Percentiles rank a stretch among this genome's conserved stretches.
These are phyloP conservation scores for Microthlaspi erraticum DNA, from an alignment of 345 rosid species.

Conservation along the genomic window DNA sequence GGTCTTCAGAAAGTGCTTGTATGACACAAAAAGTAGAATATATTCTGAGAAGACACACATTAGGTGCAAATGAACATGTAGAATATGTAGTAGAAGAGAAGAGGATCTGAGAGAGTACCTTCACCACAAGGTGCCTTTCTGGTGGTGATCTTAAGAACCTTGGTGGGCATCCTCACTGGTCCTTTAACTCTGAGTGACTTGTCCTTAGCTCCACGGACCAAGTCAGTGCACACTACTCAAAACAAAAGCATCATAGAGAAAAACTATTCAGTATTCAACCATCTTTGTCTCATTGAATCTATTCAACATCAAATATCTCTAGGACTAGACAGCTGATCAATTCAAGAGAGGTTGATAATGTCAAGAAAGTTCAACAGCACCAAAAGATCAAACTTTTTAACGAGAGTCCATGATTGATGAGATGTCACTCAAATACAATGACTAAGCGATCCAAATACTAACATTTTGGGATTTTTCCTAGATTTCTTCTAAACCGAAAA, in stretches of 20 bases:
- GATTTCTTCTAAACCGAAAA: no score
- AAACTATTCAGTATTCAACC: neutral
- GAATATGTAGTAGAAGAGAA: neutral
- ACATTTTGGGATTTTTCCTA: no score
- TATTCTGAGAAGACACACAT: no score
- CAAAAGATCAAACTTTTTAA: neutral
- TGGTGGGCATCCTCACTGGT: conserved; percentile 70
- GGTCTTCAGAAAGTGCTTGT: neutral
- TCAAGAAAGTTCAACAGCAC: no score
- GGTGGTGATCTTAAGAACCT: conserved; percentile 63
- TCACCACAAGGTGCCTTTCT: conserved; percentile 72
- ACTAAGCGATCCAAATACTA: no score
- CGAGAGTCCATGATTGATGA: no score
- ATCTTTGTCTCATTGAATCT: neutral
- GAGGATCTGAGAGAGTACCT: conserved; percentile 44
- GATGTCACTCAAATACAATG: no score
- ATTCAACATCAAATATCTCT: neutral
- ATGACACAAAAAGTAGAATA: neutral
- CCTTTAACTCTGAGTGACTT: conserved; percentile 62
- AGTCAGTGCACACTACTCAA: conserved; percentile 57
- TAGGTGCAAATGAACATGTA: no score
- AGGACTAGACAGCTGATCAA: neutral
- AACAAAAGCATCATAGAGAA: neutral
- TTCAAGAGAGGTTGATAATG: neutral
- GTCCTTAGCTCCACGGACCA: conserved; percentile 68